Evolutionary conservation across 345 rosid species (phyloP).

Genomic region (Rhodamnia argentea): DNA sequence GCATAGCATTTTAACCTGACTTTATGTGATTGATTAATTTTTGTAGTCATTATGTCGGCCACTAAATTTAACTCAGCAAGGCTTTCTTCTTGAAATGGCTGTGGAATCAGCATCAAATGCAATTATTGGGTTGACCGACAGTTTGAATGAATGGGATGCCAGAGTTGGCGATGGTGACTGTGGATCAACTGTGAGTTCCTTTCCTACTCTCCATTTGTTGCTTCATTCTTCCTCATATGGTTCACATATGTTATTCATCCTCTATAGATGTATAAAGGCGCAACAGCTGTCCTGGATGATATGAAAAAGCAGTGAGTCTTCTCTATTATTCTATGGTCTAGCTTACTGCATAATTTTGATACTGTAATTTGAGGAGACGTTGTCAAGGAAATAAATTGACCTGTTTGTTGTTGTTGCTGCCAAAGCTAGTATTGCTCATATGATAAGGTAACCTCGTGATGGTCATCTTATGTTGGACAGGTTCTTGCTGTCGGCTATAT

Average conservation of each 20-base stretch:
- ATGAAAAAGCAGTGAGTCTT: constrained; percentile 62
- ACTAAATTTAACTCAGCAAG: constrained; percentile 51
- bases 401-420: neutral
- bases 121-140: constrained; percentile 46
- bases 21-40: neutral
- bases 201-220: neutral
- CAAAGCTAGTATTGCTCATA: neutral
- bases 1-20: neutral
- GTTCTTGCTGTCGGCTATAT: neutral
- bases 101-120: constrained; percentile 82
- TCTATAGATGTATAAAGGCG: constrained; percentile 72
- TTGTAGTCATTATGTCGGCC: constrained; percentile 57
- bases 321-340: neutral
- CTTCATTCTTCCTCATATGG: neutral
- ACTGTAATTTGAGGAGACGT: neutral
- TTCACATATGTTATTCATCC: neutral
- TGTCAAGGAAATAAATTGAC: neutral
- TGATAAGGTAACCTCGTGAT: neutral
- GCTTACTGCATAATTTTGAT: neutral
- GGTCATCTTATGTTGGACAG: neutral
- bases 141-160: constrained; percentile 91
- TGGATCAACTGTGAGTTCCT: constrained; percentile 81
- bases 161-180: constrained; percentile 98
- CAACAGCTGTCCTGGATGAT: constrained; percentile 78
- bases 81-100: constrained; percentile 63